Conservation (phyloP, 306 rosid genomes). For the Potentilla sterilis region DNA sequence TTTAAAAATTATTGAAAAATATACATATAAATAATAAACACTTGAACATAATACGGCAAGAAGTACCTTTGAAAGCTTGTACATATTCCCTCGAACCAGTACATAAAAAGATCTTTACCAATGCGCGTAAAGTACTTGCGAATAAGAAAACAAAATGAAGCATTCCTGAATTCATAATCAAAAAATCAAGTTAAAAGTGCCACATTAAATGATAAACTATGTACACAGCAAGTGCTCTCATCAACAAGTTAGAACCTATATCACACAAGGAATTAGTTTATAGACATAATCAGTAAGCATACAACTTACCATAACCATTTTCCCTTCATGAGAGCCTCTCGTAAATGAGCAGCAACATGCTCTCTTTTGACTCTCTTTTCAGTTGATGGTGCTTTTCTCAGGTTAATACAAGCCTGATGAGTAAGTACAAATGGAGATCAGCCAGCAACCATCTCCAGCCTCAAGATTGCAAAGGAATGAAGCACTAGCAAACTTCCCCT, state of each 20-base stretch:
- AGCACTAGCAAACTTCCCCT: conserved; percentile 8
- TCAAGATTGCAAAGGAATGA: neutral
- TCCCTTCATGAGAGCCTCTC: conserved; percentile 79
- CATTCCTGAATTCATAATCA: conserved; percentile 50
- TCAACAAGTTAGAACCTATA: neutral
- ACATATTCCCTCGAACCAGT: conserved; percentile 82
- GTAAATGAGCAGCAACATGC: conserved; percentile 59
- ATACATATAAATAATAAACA: neutral
- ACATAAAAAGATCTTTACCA: conserved; percentile 58
- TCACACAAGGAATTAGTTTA: conserved; percentile 7
- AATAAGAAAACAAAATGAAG: conserved; percentile 68
- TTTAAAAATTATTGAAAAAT: no score
- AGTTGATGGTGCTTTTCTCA: conserved; percentile 52
- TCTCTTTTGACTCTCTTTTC: conserved; percentile 82
- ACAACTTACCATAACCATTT: conserved; percentile 92
- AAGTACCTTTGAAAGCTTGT: conserved; percentile 72
- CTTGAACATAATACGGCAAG: neutral
- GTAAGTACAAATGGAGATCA: conserved; percentile 6
- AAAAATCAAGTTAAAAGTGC: neutral
- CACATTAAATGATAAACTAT: neutral
- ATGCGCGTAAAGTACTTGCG: conserved; percentile 56
- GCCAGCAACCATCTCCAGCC: conserved; percentile 22
- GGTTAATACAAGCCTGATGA: conserved; percentile 67
- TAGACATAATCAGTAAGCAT: conserved; percentile 15
- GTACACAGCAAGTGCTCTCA: neutral